Base-by-base conservation (phyloP, 2,329 filamentous ascomycete species). In the Aspergillus brasiliensis region DNA sequence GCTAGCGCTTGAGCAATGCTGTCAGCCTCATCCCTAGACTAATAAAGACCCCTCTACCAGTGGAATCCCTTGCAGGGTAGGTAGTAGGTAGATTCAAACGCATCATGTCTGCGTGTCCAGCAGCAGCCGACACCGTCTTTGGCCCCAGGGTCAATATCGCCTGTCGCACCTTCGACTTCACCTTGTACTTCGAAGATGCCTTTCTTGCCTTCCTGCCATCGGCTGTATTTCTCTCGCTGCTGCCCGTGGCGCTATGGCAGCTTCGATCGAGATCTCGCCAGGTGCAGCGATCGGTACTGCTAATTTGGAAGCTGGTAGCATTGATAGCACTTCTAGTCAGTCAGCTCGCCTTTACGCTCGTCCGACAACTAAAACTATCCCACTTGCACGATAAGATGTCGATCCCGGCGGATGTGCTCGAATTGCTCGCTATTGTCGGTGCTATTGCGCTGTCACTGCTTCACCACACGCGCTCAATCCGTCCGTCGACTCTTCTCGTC, bases 131-230 rank as follows among this genome's bases (percentile, higher is more conserved):
- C 27, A 42, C 23, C 17, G 15, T 27, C 7, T 53, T 53, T 17
- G 51, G 51, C 13, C 51, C 51, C 13, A 37, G 51, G 34, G 51
- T 53, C 2, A 25, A 28, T 23, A 7, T 27, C 5, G 21, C 15
- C 1, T 59, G 66, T 53, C 67, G 65, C 2, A 8, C 54, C 0
- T 75, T 75, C 54, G 74, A 75, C 49, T 75, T 76, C 61, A 75
- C 69, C 13, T 57, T 72, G 11, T 59, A 72, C 8, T 75, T 73
- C 42, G 71, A 75, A 51, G 69, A 75, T 51, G 66, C 62, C 15
- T 64, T 74, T 23, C 65, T 73, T 25, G 61, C 61, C 4, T 58
- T 68, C 13, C 38, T 67, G 8, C 70, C 67, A 21, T 60, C 65
- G 7, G 61, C 63, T 1, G 25, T 73, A 8, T 67, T 71, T 10